phyloP scores from a whole-genome alignment of 1,284 basidiomycete species.

The Neonothopanus nambi region DNA sequence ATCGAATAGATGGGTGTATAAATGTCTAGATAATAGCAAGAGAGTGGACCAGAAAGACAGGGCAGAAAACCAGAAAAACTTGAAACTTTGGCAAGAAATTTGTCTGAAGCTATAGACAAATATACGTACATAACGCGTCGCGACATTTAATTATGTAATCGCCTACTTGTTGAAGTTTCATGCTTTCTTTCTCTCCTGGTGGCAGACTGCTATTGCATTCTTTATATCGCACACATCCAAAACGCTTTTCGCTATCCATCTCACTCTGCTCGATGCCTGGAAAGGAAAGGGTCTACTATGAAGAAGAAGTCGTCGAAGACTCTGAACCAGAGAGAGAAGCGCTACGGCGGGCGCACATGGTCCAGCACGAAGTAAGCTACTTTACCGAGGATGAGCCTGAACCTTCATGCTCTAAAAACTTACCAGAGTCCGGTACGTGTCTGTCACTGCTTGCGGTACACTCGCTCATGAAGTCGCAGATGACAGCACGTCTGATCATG shows the following conservation, averaged over 20 bases:
- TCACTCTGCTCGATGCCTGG: constrained; percentile 1
- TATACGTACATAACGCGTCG: background rate
- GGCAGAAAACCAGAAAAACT: too few relatives aligned
- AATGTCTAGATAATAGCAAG: background rate
- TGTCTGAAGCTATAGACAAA: background rate
- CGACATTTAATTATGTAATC: too few relatives aligned
- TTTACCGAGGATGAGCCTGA: background rate
- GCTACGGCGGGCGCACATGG: constrained; percentile 28
- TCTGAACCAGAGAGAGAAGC: constrained; percentile 68
- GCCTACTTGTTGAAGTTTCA: too few relatives aligned
- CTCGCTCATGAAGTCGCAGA: background rate
- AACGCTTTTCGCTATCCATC: background rate
- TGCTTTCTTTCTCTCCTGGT: too few relatives aligned
- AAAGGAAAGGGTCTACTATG: constrained; percentile 11
- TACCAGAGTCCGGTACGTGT: constrained; percentile 8
- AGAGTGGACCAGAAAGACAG: too few relatives aligned
- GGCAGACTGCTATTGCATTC: background rate
- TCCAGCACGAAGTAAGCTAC: background rate
- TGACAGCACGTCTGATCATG: background rate
- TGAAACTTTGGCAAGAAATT: too few relatives aligned
- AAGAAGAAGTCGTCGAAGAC: constrained; percentile 56
- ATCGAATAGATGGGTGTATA: background rate
- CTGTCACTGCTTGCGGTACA: background rate
- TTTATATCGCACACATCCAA: background rate
- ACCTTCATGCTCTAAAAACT: background rate